phyloP scores from a whole-genome alignment of 1,139 yeast species.

The Suhomyces kunorum region DNA sequence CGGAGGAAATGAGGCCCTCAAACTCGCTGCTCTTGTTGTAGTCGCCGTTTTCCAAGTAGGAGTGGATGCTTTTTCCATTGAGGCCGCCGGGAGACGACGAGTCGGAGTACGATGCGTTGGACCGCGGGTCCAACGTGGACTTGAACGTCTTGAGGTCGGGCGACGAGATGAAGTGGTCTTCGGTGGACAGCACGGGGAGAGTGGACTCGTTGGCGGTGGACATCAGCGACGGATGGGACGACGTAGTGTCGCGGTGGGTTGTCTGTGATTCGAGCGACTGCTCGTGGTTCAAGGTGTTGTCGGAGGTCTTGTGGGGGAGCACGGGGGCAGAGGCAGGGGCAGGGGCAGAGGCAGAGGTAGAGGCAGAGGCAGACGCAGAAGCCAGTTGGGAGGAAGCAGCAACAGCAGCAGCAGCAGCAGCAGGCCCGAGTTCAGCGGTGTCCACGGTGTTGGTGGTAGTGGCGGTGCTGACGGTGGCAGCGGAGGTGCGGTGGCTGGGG shows the following conservation, averaged over 20 bases:
- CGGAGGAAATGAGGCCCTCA: constrained; percentile 13
- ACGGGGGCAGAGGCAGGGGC: background rate
- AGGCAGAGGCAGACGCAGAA: no score
- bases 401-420: no score
- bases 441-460: constrained; percentile 11
- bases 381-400: no score
- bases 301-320: constrained; percentile 7
- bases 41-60: constrained; percentile 14
- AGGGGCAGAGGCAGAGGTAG: no score
- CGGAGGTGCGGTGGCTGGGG: background rate
- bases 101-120: constrained; percentile 29
- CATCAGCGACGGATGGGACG: background rate
- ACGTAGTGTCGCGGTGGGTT: constrained; percentile 1
- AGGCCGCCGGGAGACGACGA: constrained; percentile 28
- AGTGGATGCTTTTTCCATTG: constrained; percentile 12
- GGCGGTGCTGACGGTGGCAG: constrained; percentile 2
- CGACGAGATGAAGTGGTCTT: constrained; percentile 8
- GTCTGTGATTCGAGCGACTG: constrained; percentile 8
- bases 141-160: constrained; percentile 19
- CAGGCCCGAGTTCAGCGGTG: constrained; percentile 12
- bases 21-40: constrained; percentile 19
- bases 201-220: background rate
- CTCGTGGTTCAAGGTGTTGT: constrained; percentile 10
- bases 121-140: constrained; percentile 41
- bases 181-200: background rate